A percentile compares a stretch with the other conserved stretches of the same genome.
Conservation (phyloP, 345 rosid species). For the Brassica nigra region DNA sequence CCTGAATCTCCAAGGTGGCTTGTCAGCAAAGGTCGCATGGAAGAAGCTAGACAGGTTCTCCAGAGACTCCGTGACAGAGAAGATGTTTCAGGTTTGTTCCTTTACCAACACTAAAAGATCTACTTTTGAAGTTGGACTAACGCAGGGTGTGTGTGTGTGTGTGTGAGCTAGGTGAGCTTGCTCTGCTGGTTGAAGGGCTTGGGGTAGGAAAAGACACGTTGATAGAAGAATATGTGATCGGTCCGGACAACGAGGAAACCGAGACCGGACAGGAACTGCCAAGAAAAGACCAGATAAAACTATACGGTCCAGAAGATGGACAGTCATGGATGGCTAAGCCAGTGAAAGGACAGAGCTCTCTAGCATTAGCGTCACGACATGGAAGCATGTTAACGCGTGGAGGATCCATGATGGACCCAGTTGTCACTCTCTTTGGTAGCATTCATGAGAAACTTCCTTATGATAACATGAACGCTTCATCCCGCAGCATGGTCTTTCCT, state of each 20-base stretch:
- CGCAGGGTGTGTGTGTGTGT: conserved; percentile 8
- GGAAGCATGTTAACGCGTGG: conserved; percentile 66
- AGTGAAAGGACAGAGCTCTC: conserved; percentile 65
- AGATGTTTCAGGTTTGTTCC: conserved; percentile 75
- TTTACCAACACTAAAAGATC: conserved; percentile 23
- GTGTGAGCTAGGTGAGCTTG: conserved; percentile 69
- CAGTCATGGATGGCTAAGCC: conserved; percentile 89
- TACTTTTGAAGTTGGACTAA: not conserved
- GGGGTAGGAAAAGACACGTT: conserved; percentile 78
- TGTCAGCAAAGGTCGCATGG: conserved; percentile 83
- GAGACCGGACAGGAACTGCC: conserved; percentile 46
- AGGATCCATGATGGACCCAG: conserved; percentile 65
- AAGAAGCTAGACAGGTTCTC: conserved; percentile 70
- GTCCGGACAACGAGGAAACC: conserved; percentile 54
- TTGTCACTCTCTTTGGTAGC: conserved; percentile 85
- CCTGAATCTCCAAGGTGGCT: conserved; percentile 98
- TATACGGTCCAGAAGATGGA: conserved; percentile 76
- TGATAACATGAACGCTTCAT: conserved; percentile 43
- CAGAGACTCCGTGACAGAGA: conserved; percentile 77
- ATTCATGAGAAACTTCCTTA: conserved; percentile 70
- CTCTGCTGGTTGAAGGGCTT: conserved; percentile 90
- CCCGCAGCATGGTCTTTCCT: conserved; percentile 67
- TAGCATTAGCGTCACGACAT: conserved; percentile 64
- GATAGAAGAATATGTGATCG: conserved; percentile 80
- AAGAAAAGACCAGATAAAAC: conserved; percentile 42